Conservation (phyloP, 257 asterid species). For the Oldenlandia corymbosa region DNA sequence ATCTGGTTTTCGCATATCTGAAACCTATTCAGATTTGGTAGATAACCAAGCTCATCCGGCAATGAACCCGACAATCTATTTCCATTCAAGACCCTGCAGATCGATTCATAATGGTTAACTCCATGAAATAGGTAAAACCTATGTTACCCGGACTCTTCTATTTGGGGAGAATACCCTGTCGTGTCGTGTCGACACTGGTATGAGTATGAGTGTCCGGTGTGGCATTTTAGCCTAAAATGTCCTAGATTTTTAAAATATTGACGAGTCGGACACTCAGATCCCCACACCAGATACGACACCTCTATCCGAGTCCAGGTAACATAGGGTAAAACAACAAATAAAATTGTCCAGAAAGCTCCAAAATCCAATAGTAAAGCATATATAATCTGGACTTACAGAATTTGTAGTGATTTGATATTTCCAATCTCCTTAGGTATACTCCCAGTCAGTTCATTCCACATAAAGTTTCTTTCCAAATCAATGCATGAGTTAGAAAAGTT, state of each 20-base stretch:
- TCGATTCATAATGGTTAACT: too few relatives aligned
- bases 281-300: too few relatives aligned
- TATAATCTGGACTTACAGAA: conserved; percentile 29
- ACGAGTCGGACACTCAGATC: too few relatives aligned
- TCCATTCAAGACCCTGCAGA: conserved; percentile 42
- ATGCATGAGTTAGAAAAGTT: conserved; percentile 11
- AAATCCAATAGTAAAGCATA: too few relatives aligned
- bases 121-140: neutral
- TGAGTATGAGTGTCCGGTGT: too few relatives aligned
- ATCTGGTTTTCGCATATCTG: conserved; percentile 40
- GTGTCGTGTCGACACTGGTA: too few relatives aligned
- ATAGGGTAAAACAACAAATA: too few relatives aligned
- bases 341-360: too few relatives aligned
- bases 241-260: too few relatives aligned
- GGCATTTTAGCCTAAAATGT: too few relatives aligned
- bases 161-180: too few relatives aligned
- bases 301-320: too few relatives aligned
- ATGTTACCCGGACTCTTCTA: neutral
- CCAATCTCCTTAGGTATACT: conserved; percentile 45
- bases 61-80: conserved; percentile 39
- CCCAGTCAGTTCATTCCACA: conserved; percentile 48
- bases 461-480: conserved; percentile 31
- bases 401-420: conserved; percentile 22
- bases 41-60: conserved; percentile 40
- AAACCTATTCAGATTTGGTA: conserved; percentile 33